Evolutionary conservation across 441 rosid genomes (phyloP).

Genomic region (Euphorbia schlechtendalii): DNA sequence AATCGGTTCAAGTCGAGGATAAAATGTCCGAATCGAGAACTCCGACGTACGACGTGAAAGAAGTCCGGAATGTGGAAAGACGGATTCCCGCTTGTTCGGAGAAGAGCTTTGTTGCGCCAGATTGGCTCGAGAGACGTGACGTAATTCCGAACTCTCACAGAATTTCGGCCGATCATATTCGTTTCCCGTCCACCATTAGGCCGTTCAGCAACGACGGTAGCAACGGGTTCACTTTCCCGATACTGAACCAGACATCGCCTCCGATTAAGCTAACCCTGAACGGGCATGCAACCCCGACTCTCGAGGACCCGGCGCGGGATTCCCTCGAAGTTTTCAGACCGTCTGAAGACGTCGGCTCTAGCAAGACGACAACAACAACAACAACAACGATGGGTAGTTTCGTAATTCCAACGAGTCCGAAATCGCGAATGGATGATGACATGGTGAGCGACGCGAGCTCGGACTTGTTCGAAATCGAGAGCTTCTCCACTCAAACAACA

Average conservation of each 20-base stretch:
- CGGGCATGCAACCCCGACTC: constrained; percentile 4
- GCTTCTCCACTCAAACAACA: constrained; percentile 67
- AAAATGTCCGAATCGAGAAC: constrained; percentile 35
- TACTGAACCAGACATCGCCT: constrained; percentile 29
- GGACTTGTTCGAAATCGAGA: constrained; percentile 90
- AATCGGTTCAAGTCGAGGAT: constrained; percentile 71
- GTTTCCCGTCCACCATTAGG: constrained; percentile 16
- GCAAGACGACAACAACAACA: constrained; percentile 21
- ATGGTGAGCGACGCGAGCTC: constrained; percentile 80
- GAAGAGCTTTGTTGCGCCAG: constrained; percentile 12
- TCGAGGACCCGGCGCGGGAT: constrained; percentile 37
- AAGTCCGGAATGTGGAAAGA: not conserved
- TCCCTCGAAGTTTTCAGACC: constrained; percentile 49
- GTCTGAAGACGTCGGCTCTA: constrained; percentile 13
- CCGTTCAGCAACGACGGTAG: constrained; percentile 11
- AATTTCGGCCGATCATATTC: constrained; percentile 26
- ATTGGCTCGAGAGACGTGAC: constrained; percentile 21
- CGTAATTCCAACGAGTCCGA: constrained; percentile 28
- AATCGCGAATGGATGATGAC: constrained; percentile 35
- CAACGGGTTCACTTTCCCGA: constrained; percentile 51
- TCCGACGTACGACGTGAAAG: constrained; percentile 1
- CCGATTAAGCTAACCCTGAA: constrained; percentile 18
- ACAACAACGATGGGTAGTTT: constrained; percentile 20
- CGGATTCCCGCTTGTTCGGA: constrained; percentile 2
- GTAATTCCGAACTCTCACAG: constrained; percentile 17